Evolutionary conservation across 2,329 filamentous ascomycete genomes (phyloP).

Genomic region (Cladosporium sphaerospermum): DNA sequence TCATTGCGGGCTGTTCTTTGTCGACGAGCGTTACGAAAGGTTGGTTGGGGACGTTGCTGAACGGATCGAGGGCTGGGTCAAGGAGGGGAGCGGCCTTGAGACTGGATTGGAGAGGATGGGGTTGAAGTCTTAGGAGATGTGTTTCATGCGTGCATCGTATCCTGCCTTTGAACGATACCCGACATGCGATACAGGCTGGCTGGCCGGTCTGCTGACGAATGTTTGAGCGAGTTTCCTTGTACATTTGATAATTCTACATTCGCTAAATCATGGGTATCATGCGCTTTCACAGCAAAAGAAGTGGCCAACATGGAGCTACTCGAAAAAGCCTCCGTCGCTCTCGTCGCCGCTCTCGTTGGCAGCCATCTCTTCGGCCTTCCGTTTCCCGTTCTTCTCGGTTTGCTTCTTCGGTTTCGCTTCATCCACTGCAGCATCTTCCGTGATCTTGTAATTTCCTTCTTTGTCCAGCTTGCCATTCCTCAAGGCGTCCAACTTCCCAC

Average conservation of each 20-base stretch:
- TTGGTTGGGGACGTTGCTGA: conserved; percentile 33
- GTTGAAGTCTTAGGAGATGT: not conserved
- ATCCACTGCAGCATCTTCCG: not conserved
- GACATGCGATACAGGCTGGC: not conserved
- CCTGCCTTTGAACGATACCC: conserved; percentile 1
- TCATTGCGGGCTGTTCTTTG: conserved; percentile 74
- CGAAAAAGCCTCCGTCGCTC: conserved; percentile 34
- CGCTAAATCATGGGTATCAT: conserved; percentile 12
- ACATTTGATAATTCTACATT: conserved; percentile 3
- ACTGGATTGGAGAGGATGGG: conserved; percentile 7
- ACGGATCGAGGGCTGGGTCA: conserved; percentile 31
- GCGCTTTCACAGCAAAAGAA: not conserved
- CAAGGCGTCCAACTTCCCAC: conserved; percentile 51
- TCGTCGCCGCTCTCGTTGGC: conserved; percentile 27
- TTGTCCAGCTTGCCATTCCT: conserved; percentile 45
- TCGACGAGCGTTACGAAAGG: conserved; percentile 46
- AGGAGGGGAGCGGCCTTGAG: conserved; percentile 16
- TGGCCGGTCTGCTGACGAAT: conserved; percentile 1
- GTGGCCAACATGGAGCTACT: conserved; percentile 15
- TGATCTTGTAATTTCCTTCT: conserved; percentile 8
- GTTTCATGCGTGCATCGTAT: not conserved
- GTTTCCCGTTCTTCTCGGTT: conserved; percentile 9
- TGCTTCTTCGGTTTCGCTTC: conserved; percentile 4
- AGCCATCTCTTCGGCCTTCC: conserved; percentile 15
- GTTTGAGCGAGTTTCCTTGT: conserved; percentile 3